Base-by-base conservation (phyloP, 352 stramenopile species). In the Pythium angustatum region DNA sequence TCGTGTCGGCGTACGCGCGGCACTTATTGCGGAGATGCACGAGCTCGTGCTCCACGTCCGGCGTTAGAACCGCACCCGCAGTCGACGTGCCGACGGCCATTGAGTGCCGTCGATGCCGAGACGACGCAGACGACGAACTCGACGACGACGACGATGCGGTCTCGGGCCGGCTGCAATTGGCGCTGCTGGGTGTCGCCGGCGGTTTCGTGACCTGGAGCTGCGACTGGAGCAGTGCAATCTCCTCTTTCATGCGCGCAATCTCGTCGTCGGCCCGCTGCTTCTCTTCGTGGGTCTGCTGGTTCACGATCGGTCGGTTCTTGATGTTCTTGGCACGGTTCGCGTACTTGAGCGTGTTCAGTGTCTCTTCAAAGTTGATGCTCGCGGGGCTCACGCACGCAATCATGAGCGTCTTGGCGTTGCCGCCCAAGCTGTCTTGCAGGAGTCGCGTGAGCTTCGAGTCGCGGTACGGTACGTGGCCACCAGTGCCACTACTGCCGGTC, bases 261-360 rank as follows among this genome's bases (percentile, higher is more conserved):
- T 85, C 73, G 28, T 79, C 66, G 7, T 91, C 78, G 14, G 69
- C 78, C 26, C 73, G 76, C 34, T 79, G 67, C 44, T 90, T 84
- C 2, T 77, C 73, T 27, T 88, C 78, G n/a, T 77, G 72, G 1
- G 67, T 66, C 26, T 88, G 77, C 24, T 90, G 76, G 72, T 99
- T 99, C 44, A 99, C 97, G 58, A 98, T 96, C 3, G 97, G 96
- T 55, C 97, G 97, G 74, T 99, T 99, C 68, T 99, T 98, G 69
- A 99, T 99, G 67, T 99, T 99, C 79, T 99, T 99, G 38, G 98
- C 98, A 17, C 97, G 91, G 68, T 98, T 99, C 5, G 96, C 96
- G 73, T 99, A 99, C 63, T 98, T 95, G 19, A 99, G 83, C 49
- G 97, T 99, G 44, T 97, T 98, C 5, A 99, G 74, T 4, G 97